Conservation (phyloP, 2,329 filamentous ascomycete species). For the Clathrospora elynae region DNA sequence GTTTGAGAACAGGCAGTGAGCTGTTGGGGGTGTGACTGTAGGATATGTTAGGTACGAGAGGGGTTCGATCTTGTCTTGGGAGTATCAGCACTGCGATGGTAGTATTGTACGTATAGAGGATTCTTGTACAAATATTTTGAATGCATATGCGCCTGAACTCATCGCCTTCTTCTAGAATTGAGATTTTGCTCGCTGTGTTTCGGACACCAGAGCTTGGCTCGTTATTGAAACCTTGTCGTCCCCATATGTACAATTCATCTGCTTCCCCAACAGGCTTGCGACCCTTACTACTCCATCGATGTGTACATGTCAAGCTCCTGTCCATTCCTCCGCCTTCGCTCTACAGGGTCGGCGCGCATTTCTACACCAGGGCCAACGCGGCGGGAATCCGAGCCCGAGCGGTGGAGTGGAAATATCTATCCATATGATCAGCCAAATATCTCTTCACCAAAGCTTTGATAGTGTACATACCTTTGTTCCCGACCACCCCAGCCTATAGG, state of each 20-base stretch:
- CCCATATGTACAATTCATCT: too few species aligned
- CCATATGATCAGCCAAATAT: neutral
- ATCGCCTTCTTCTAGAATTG: too few species aligned
- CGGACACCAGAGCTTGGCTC: too few species aligned
- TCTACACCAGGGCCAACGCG: conserved; percentile 83
- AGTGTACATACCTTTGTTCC: conserved; percentile 77
- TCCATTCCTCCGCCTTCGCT: conserved; percentile 57
- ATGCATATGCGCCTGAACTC: conserved; percentile 17
- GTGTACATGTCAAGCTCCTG: conserved; percentile 68
- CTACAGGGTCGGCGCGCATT: conserved; percentile 69
- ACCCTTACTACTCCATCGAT: conserved; percentile 63
- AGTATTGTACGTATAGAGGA: conserved; percentile 1
- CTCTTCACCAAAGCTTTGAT: neutral
- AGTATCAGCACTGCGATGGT: conserved; percentile 1
- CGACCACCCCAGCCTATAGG: conserved; percentile 90
- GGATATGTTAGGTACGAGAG: conserved; percentile 32
- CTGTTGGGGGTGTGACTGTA: neutral
- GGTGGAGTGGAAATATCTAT: conserved; percentile 64
- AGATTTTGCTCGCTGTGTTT: too few species aligned
- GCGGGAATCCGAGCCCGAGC: conserved; percentile 59
- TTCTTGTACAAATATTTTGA: conserved; percentile 23
- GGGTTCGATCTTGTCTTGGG: conserved; percentile 19
- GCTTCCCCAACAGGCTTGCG: too few species aligned
- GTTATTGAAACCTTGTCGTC: too few species aligned
- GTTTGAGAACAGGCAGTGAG: conserved; percentile 37